These are phyloP conservation scores for Sclerotinia sclerotiorum DNA, from an alignment of 2,329 filamentous ascomycete genomes.

Conservation along the genomic window DNA sequence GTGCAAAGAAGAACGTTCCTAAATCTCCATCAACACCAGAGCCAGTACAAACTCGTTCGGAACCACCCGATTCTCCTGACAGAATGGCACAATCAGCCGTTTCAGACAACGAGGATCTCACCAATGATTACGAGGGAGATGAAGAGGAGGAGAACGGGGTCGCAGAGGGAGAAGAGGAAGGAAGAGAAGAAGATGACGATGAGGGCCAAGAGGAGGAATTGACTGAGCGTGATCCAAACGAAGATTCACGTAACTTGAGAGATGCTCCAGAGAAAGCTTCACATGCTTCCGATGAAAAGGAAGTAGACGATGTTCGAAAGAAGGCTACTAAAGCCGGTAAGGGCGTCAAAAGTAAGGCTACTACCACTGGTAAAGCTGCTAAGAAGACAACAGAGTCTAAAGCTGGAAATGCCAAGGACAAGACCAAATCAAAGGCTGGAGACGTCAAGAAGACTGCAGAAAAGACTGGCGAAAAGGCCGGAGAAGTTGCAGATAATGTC, in stretches of 20 bases:
- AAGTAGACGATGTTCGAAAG: not conserved
- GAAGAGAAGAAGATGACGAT: conserved; percentile 38
- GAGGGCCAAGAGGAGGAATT: conserved; percentile 35
- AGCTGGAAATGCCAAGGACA: not conserved
- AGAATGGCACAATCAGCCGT: conserved; percentile 22
- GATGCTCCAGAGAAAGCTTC: not conserved
- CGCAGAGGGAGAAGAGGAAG: conserved; percentile 21
- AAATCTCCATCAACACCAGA: conserved; percentile 21
- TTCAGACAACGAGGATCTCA: conserved; percentile 20
- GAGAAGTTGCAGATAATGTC: conserved; percentile 2
- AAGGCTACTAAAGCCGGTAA: conserved; percentile 5
- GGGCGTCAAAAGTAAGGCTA: not conserved
- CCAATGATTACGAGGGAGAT: conserved; percentile 22
- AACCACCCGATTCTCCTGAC: conserved; percentile 21
- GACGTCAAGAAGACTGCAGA: conserved; percentile 1
- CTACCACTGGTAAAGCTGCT: not conserved
- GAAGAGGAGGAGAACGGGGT: conserved; percentile 18
- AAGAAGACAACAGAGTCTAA: not conserved
- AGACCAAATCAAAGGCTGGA: not conserved
- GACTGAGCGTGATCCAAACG: conserved; percentile 22
- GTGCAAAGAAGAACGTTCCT: conserved; percentile 2
- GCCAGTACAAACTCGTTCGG: conserved; percentile 22
- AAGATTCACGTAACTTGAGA: conserved; percentile 13
- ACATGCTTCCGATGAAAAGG: too few relatives aligned
- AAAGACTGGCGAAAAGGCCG: not conserved